Evolutionary conservation across 345 rosid species (phyloP), one percentile per base, ranked within the genome.

Genomic region (Carallia brachiata): DNA sequence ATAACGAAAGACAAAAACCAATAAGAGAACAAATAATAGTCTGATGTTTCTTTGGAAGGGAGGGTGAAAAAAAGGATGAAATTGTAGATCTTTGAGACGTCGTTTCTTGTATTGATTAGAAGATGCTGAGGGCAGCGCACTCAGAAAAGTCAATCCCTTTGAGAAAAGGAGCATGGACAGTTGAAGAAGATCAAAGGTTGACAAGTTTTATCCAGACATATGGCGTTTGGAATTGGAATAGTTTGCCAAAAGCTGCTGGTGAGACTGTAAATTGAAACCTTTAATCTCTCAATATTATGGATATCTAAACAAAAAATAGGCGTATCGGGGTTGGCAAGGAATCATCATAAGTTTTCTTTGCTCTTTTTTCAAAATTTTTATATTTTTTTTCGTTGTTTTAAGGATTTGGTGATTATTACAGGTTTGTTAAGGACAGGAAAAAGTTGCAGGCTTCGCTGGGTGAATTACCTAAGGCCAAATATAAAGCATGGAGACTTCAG

Each of bases 371-470:
- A 63, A 30, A 19, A 7, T 53, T n/a, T 19, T 18, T 7, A 19
- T 54, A 6, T 19, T 6, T 54, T 6, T 55, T 55, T 27, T 54
- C 12, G 32, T 16, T 13, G 32, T 56, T 13, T 9, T 13, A 9
- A 9, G 28, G 31, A 13, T 56, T 27, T 56, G 28, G 32, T 30
- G 34, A 30, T 56, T 6, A 30, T 16, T 68, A 31, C 73, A 88
- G 93, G 90, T 55, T 67, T 86, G 73, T 73, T 50, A 53, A 76
- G 93, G 66, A 75, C 84, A 17, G 89, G 90, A 32, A 88, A 88
- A 82, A 88, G 93, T 79, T 88, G 90, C 79, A 82, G 90, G 68
- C 87, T 88, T 61, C 81, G 90, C 56, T 88, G 93, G 93, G 44
- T 84, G 74, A 88, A 88, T 68, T 86, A 88, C 73, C 74, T 88